These are phyloP conservation scores for Pseudogymnoascus sp. DNA, from an alignment of 2,329 filamentous ascomycete species.

Conservation along the genomic window DNA sequence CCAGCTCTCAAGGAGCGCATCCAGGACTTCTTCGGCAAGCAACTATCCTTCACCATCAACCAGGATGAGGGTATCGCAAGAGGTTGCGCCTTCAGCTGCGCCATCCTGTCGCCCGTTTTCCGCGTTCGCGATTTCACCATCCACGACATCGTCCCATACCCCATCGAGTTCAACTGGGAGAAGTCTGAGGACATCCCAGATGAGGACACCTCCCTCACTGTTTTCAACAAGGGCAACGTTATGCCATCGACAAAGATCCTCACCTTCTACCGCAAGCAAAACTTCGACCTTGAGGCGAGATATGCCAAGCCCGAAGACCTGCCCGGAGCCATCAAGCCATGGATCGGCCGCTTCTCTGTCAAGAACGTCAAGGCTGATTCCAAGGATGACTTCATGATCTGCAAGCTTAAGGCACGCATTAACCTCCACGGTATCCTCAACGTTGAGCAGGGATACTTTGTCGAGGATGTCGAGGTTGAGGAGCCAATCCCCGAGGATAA, in stretches of 20 bases:
- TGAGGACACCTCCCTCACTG: constrained; percentile 92
- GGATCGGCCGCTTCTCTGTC: constrained; percentile 96
- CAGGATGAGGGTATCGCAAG: constrained; percentile 95
- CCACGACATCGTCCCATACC: constrained; percentile 96
- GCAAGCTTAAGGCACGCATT: constrained; percentile 95
- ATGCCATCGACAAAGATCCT: constrained; percentile 98
- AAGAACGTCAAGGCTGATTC: constrained; percentile 92
- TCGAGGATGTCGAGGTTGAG: constrained; percentile 96
- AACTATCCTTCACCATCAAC: constrained; percentile 91
- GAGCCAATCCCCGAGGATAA: constrained; percentile 76
- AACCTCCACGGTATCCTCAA: constrained; percentile 96
- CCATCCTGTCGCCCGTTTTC: constrained; percentile 95
- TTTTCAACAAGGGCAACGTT: constrained; percentile 95
- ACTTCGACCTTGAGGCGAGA: constrained; percentile 90
- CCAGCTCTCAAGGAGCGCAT: constrained; percentile 87
- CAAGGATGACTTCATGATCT: constrained; percentile 98
- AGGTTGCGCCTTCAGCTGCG: constrained; percentile 94
- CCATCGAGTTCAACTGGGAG: constrained; percentile 98
- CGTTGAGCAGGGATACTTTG: constrained; percentile 93
- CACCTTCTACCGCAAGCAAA: constrained; percentile 97
- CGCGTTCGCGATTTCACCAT: constrained; percentile 96
- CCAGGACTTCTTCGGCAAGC: constrained; percentile 84
- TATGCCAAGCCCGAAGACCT: constrained; percentile 82
- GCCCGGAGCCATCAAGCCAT: constrained; percentile 83
- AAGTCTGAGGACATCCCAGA: constrained; percentile 97